These are phyloP conservation scores for Phytopythium litorale DNA, from an alignment of 352 stramenopile species.

Conservation along the genomic window DNA sequence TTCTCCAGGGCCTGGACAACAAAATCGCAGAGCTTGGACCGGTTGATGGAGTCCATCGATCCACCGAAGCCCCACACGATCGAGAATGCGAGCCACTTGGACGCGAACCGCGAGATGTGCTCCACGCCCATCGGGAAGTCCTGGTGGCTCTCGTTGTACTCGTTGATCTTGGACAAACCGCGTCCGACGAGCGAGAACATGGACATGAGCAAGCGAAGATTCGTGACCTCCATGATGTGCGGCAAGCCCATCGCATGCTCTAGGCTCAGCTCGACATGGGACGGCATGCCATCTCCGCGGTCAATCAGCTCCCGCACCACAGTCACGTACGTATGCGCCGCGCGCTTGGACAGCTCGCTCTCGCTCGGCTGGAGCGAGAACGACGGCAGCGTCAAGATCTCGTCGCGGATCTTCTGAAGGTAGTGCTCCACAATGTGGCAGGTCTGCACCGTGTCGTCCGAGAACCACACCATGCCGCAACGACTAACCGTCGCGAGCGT, in stretches of 20 bases:
- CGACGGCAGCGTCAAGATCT: constrained; percentile 53
- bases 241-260: constrained; percentile 88
- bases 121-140: constrained; percentile 97
- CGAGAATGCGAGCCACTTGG: constrained; percentile 98
- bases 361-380: constrained; percentile 69
- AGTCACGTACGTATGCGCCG: constrained; percentile 61
- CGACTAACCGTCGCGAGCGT: constrained; percentile 99
- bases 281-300: constrained; percentile 45
- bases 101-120: constrained; percentile 95
- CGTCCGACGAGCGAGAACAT: constrained; percentile 95
- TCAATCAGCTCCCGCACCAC: constrained; percentile 55
- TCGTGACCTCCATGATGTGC: constrained; percentile 97
- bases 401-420: constrained; percentile 65
- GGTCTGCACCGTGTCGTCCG: constrained; percentile 93
- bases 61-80: constrained; percentile 98
- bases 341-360: constrained; percentile 60
- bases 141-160: constrained; percentile 99
- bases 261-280: constrained; percentile 91
- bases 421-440: constrained; percentile 90
- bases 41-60: constrained; percentile 92
- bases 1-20: constrained; percentile 86
- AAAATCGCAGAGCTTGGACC: constrained; percentile 90
- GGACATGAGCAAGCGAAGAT: constrained; percentile 93
- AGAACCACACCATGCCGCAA: constrained; percentile 99
- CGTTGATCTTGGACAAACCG: constrained; percentile 92